These are phyloP conservation scores for Suillus occidentalis DNA, from an alignment of 768 basidiomycete species.

Conservation along the genomic window DNA sequence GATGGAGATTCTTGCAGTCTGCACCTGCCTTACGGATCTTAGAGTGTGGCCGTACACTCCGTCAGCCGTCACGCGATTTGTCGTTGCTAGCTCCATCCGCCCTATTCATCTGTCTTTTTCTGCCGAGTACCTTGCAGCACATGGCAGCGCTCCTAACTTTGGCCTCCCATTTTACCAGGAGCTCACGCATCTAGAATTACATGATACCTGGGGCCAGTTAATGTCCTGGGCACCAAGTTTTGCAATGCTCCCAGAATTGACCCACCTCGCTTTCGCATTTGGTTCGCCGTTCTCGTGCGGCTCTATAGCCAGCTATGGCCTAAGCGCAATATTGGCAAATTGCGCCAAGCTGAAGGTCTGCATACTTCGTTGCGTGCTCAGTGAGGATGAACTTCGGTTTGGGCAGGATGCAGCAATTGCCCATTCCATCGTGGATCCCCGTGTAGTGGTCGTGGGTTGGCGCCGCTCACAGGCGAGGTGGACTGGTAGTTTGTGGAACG, in stretches of 20 bases:
- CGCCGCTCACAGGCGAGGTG: slow-evolving; percentile 1
- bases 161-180: slow-evolving; percentile 1
- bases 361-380: not conserved
- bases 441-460: slow-evolving; percentile 5
- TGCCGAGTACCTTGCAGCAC: not conserved
- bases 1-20: not conserved
- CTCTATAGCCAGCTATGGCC: not conserved
- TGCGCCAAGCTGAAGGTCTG: slow-evolving; percentile 5
- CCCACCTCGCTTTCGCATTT: slow-evolving; percentile 4
- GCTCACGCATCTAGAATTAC: not conserved
- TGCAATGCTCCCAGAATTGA: not conserved
- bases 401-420: not conserved
- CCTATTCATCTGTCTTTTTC: slow-evolving; percentile 1
- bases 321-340: not conserved
- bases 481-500: slow-evolving; percentile 1
- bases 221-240: slow-evolving; percentile 4
- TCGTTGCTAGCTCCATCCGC: slow-evolving; percentile 1
- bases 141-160: not conserved
- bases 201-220: slow-evolving; percentile 4
- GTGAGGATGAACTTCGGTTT: slow-evolving; percentile 2
- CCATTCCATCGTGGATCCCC: not conserved
- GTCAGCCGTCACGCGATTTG: not conserved
- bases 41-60: not conserved
- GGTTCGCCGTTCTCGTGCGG: not conserved
- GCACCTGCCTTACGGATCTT: not conserved